Base-by-base conservation (phyloP, 2,329 filamentous ascomycete genomes). In the Blastomyces silverae region DNA sequence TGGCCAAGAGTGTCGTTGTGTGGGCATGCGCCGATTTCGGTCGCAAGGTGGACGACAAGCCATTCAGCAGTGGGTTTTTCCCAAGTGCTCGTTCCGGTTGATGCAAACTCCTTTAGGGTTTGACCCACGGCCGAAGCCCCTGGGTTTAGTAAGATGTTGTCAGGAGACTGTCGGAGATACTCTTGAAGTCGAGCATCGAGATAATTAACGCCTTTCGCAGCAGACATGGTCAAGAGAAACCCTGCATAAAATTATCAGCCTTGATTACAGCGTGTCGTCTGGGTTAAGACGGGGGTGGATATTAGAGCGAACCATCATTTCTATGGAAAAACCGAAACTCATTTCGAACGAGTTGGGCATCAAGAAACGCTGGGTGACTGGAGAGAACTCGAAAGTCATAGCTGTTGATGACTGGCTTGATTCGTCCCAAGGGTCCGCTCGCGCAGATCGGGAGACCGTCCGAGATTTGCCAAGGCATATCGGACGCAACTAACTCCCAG, bases 291-390 rank as follows among this genome's bases (percentile, higher is more conserved):
- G 20, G 25, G 25, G 25, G 25, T 11, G 10, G 59, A 8, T 50
- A 17, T 53, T 11, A 50, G 25, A 61, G 56, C 59, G 44, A 34
- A 61, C 59, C 59, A 50, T 61, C 59, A 13, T 28, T 48, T 37
- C 59, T 61, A 20, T 61, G 59, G 25, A 61, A 61, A 48, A 50
- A 48, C 22, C 59, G 59, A 37, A 61, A 61, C 28, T 61, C 59
- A n/a, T 61, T 61, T 15, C 59, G 42, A n/a, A 61, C 59, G n/a
- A 61, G 59, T 44, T 61, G 59, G 39, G 59, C 59, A 8, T 61
- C 59, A 34, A 48, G 28, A 61, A 61, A 61, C 7, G 59, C 42
- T 17, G 59, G 59, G 34, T 61, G 59, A 20, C 59, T 61, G 15
- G 59, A 61, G 31, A 61, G 59, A 20, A 61, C 22, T 50, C 44